Base-by-base conservation (phyloP, 352 stramenopile species). In the Aphanomyces astaci region DNA sequence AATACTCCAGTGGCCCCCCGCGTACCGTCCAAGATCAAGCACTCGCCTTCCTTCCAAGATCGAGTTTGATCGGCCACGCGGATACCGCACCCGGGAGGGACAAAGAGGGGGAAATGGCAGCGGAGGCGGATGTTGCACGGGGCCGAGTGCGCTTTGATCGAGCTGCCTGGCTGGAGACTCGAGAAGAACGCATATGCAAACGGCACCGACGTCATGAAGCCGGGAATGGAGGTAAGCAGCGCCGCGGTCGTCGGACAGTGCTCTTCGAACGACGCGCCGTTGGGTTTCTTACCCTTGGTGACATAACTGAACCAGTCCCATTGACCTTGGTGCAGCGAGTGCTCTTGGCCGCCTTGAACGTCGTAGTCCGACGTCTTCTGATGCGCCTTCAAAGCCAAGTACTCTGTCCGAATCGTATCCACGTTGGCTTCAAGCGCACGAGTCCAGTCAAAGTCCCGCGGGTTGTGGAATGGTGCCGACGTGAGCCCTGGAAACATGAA, bases 141-240 rank as follows among this genome's bases (percentile, higher is more conserved):
- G 46, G 88, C 90, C 19, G 88, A 94, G 76, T 99, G 96, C 4
- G 93, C 73, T 70, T 90, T 87, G 76, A 98, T 98, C 25, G 75
- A 72, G 24, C 90, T 89, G 60, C 95, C 74, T 0, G 78, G 78
- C 72, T 97, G 88, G 63, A 99, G 80, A 15, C 95, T 97, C 27
- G 89, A 98, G 79, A 98, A 98, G 76, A 98, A 98, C 24, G 84
- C 80, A 77, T 98, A 98, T 15, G 89, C 89, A 78, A 99, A 98
- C 9, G 95, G 96, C 40, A 94, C 86, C 1, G 77, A 80, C 13
- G 84, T 81, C 82, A 96, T 92, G 63, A 94, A 92, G n/a, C 76
- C 81, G 32, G 85, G 84, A 36, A 95, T 86, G 51, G 63, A 81
- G 67, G 94, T 86, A 5, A 96, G 70, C 3, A 92, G 76, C 72